Evolutionary conservation across 345 rosid species (phyloP).

Genomic region (Citrus hindsii): DNA sequence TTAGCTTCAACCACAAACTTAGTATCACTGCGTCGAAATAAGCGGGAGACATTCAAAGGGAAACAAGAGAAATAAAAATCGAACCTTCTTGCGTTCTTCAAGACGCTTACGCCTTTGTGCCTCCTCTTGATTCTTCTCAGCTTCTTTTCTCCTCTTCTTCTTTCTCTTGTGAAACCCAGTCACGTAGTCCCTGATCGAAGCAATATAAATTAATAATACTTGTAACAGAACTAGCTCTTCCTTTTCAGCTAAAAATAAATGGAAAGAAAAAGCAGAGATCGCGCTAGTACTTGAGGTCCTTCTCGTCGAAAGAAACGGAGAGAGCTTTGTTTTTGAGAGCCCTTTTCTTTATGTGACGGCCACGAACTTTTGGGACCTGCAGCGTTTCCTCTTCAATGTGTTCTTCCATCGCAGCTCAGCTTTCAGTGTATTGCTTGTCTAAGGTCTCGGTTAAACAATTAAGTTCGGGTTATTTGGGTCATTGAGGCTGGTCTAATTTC

Average conservation of each 20-base stretch:
- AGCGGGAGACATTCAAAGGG: neutral
- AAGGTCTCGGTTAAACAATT: neutral
- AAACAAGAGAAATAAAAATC: neutral
- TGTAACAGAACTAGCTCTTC: neutral
- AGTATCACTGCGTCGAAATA: neutral
- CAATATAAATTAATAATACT: neutral
- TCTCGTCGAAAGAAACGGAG: slow-evolving; percentile 70
- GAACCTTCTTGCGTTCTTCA: slow-evolving; percentile 72
- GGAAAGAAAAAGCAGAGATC: neutral
- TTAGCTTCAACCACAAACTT: neutral
- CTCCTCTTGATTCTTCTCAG: slow-evolving; percentile 66
- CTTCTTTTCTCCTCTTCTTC: slow-evolving; percentile 96
- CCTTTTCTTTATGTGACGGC: slow-evolving; percentile 58
- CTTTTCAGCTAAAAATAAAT: neutral
- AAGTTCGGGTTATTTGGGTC: neutral
- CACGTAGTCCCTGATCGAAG: slow-evolving; percentile 60
- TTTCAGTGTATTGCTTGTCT: neutral
- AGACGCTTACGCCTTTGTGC: slow-evolving; percentile 63
- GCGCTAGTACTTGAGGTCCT: slow-evolving; percentile 60
- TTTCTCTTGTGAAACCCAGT: slow-evolving; percentile 98
- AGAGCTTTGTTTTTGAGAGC: slow-evolving; percentile 80
- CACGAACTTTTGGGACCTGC: slow-evolving; percentile 30
- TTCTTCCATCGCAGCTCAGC: slow-evolving; percentile 33
- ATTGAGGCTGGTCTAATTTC: neutral
- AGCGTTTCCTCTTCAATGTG: slow-evolving; percentile 40